phyloP scores from a whole-genome alignment of 2,329 filamentous ascomycete species.

The Pseudogymnoascus sp. region DNA sequence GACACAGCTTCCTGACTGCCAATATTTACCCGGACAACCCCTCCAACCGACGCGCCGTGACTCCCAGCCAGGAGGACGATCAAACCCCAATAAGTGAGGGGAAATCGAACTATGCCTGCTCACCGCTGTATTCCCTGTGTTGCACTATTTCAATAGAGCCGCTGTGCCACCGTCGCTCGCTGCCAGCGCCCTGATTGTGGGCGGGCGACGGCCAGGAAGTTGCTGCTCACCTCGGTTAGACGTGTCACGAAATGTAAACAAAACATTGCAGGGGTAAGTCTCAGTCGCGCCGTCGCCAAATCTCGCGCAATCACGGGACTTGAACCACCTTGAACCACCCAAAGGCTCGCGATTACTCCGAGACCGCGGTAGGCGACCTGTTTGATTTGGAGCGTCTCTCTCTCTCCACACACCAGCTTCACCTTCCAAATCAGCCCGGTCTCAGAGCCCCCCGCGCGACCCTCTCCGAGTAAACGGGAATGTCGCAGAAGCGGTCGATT shows the following conservation, averaged over 20 bases:
- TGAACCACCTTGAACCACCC: background rate
- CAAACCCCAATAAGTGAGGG: constrained; percentile 5
- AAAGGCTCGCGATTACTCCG: background rate
- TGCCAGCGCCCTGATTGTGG: background rate
- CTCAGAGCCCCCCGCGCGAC: background rate
- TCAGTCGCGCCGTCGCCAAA: constrained; percentile 4
- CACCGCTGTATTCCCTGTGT: constrained; percentile 7
- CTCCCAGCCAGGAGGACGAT: background rate
- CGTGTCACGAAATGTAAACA: constrained; percentile 7
- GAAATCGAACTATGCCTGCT: background rate
- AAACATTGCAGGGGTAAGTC: constrained; percentile 2
- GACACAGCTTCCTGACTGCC: background rate
- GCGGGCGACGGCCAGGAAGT: background rate
- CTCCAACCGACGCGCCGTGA: constrained; percentile 5
- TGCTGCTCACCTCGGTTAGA: constrained; percentile 7
- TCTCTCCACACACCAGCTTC: background rate
- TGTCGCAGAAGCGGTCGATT: background rate
- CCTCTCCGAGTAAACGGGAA: constrained; percentile 1
- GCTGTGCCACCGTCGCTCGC: background rate
- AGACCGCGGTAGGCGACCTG: background rate
- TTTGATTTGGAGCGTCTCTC: background rate
- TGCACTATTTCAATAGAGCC: background rate
- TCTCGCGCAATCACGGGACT: constrained; percentile 8
- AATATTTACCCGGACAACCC: constrained; percentile 4
- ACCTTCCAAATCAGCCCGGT: background rate